phyloP scores from a whole-genome alignment of 345 rosid genomes.

The Odontarrhena argentea region DNA sequence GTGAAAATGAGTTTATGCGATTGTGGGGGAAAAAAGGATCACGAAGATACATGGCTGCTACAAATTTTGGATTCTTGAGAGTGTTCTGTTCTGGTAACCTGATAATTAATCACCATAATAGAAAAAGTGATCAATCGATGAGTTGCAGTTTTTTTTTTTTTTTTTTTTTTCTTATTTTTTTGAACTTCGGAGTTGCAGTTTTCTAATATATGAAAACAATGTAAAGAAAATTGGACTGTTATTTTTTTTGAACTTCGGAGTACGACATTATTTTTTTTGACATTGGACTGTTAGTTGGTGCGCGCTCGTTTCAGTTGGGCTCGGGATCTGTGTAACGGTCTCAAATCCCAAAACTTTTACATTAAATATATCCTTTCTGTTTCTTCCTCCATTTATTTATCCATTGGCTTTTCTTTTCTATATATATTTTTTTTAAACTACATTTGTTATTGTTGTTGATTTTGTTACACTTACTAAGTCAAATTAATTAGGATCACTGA shows the following conservation, averaged over 20 bases:
- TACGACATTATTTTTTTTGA: not conserved
- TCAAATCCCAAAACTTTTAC: slow-evolving; percentile 18
- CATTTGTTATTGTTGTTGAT: no score
- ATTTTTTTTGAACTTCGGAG: no score
- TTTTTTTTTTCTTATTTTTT: no score
- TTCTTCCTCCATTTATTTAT: not conserved
- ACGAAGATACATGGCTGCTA: not conserved
- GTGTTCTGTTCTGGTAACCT: not conserved
- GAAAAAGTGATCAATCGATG: slow-evolving; percentile 17
- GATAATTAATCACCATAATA: slow-evolving; percentile 5
- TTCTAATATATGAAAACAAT: slow-evolving; percentile 25
- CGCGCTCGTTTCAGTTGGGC: slow-evolving; percentile 26
- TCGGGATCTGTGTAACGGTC: slow-evolving; percentile 37
- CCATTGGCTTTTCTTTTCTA: not conserved
- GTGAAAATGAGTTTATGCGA: no score
- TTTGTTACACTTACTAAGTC: no score
- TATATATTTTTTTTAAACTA: no score
- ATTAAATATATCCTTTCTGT: not conserved
- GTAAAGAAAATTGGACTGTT: not conserved
- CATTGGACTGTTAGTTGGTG: slow-evolving; percentile 36
- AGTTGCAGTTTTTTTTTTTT: slow-evolving; percentile 3
- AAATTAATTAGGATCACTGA: no score
- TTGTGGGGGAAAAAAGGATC: no score
- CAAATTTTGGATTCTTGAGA: slow-evolving; percentile 6
- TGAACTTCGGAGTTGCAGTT: not conserved